Base-by-base conservation (phyloP, 371 early-diverging fungal species). In the Syncephalastrum monosporum region DNA sequence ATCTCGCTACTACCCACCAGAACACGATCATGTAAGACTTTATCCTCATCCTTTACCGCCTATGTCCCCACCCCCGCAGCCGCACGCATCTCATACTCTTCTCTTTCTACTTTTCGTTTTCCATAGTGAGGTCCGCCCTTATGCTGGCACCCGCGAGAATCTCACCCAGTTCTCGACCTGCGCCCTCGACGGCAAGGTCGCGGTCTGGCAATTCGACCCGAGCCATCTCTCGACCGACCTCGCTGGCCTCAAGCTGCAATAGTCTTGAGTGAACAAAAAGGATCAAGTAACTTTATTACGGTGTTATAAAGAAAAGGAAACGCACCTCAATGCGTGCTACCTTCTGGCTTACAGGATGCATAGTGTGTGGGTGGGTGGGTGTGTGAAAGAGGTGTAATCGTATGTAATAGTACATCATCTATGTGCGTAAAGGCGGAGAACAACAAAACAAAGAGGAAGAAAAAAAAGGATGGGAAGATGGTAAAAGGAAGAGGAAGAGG, bases 141-240 rank as follows among this genome's bases (percentile, higher is more conserved):
- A 82, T 66, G 67, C 71, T 41, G 84, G 86, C 19, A 53, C 75
- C 1, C 80, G 82, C n/a, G 80, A 74, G 15, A 68, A 81, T 56
- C 82, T 91, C 25, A 73, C 83, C 21, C 77, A 88, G 56, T 87
- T 92, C 61, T 89, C 91, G 5, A 89, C 96, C 43, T 85, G 86
- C 49, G 93, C 92, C 50, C 84, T 96, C 12, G 98, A 97, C 69
- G 98, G 98, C 25, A 92, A 87, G 68, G 81, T 97, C 24, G 90
- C 91, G 42, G 81, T 92, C 67, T 97, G 98, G 98, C 69, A 79
- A 24, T 76, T 79, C 55, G 79, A 79, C 57, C 76, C 79, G 50
- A 75, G 67, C 42, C 70, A 68, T 25, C 63, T 79, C 33, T 68
- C 64, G 16, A 57, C 71, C 17, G 76, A 75, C 53, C 57, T 79